Percentiles rank a stretch among this genome's conserved stretches.
These are phyloP conservation scores for Piper betle DNA, from an alignment of 164 flowering plant species.

Conservation along the genomic window DNA sequence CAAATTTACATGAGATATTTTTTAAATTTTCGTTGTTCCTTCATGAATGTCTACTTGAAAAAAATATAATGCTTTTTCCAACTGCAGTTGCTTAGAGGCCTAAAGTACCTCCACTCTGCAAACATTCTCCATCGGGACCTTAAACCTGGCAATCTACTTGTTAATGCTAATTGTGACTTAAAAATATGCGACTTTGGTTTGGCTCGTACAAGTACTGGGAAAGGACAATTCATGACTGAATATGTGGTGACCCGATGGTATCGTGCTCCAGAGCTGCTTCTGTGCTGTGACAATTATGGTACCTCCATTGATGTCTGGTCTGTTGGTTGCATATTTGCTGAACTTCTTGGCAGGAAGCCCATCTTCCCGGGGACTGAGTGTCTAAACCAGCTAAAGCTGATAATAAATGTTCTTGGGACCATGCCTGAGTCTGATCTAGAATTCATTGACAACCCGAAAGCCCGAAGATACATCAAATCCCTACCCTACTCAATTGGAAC, in stretches of 20 bases:
- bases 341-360: conserved; percentile 81
- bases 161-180: conserved; percentile 86
- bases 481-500: conserved; percentile 50
- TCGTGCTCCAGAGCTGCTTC: conserved; percentile 89
- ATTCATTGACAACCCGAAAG: conserved; percentile 79
- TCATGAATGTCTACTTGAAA: too few relatives aligned
- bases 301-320: conserved; percentile 98
- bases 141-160: conserved; percentile 87
- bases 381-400: conserved; percentile 79
- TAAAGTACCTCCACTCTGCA: conserved; percentile 90
- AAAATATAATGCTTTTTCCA: too few relatives aligned
- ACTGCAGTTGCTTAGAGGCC: conserved; percentile 71
- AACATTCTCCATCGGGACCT: conserved; percentile 90
- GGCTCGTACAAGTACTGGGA: conserved; percentile 70
- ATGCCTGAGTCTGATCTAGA: conserved; percentile 57
- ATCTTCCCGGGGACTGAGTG: conserved; percentile 87
- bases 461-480: conserved; percentile 51
- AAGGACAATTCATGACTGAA: conserved; percentile 91
- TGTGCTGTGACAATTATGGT: conserved; percentile 86
- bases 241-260: conserved; percentile 98
- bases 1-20: too few relatives aligned
- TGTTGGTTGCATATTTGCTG: conserved; percentile 92
- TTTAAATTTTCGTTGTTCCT: too few relatives aligned
- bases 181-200: conserved; percentile 93
- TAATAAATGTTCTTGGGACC: conserved; percentile 75